Evolutionary conservation across 31 red algal species (phyloP).

Genomic region (Asparagopsis taxiformis): DNA sequence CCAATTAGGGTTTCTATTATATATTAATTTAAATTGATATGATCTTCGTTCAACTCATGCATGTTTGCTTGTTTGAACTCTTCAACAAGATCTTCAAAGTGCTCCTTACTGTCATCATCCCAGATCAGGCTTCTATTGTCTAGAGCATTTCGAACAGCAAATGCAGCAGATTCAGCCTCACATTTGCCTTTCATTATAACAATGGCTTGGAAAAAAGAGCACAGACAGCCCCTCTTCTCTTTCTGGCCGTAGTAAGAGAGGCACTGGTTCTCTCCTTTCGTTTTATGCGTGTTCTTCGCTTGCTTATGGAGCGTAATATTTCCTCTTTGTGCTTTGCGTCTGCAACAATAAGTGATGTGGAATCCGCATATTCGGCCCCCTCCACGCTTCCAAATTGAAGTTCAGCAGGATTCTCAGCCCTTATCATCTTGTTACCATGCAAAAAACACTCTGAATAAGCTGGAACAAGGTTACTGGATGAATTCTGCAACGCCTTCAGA

Average conservation of each 20-base stretch:
- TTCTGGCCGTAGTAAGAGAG: slow-evolving; percentile 36
- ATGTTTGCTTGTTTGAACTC: slow-evolving; percentile 7
- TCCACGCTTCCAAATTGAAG: slow-evolving; percentile 36
- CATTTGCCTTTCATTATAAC: slow-evolving; percentile 30
- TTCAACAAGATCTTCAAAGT: slow-evolving; percentile 37
- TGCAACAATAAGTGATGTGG: slow-evolving; percentile 41
- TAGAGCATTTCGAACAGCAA: slow-evolving; percentile 41
- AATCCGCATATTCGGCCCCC: slow-evolving; percentile 54
- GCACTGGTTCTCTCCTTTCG: slow-evolving; percentile 46
- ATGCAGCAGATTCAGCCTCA: slow-evolving; percentile 32
- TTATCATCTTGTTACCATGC: slow-evolving; percentile 58
- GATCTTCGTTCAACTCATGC: slow-evolving; percentile 17
- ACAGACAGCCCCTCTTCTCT: slow-evolving; percentile 39
- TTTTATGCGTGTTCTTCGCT: slow-evolving; percentile 9
- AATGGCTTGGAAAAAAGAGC: slow-evolving; percentile 49
- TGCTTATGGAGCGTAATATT: slow-evolving; percentile 18
- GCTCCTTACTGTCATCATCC: slow-evolving; percentile 50
- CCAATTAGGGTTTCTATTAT: slow-evolving; percentile 22
- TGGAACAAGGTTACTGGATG: slow-evolving; percentile 23
- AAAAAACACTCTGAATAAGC: slow-evolving; percentile 52
- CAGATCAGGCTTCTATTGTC: slow-evolving; percentile 29
- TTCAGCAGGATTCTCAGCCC: slow-evolving; percentile 20
- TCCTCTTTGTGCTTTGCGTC: slow-evolving; percentile 26
- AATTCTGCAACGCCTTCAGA: slow-evolving; percentile 7
- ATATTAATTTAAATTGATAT: slow-evolving; percentile 5